Percentiles rank a stretch among this genome's conserved stretches.
phyloP scores from a whole-genome alignment of 768 basidiomycete species.

The Scleroderma bovista region DNA sequence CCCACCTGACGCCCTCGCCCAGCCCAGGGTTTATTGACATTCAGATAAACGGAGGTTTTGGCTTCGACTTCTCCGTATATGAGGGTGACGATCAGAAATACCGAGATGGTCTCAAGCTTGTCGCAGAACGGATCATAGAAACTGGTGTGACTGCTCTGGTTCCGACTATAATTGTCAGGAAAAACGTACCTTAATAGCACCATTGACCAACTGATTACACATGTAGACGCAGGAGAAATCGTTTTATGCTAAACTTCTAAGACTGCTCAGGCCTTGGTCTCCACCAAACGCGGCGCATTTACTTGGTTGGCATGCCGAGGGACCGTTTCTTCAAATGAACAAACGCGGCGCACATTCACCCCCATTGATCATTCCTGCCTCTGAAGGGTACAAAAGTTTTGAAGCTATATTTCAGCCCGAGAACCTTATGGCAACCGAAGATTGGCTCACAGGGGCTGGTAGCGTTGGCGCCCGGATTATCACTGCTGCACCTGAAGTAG shows the following conservation, averaged over 20 bases:
- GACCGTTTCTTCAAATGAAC: constrained; percentile 77
- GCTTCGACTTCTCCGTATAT: constrained; percentile 83
- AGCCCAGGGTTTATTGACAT: constrained; percentile 86
- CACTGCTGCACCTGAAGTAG: constrained; percentile 83
- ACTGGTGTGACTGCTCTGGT: constrained; percentile 80
- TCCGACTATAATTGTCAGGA: constrained; percentile 66
- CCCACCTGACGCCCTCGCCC: constrained; percentile 10
- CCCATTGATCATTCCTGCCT: constrained; percentile 56
- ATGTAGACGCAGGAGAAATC: constrained; percentile 72
- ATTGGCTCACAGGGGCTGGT: constrained; percentile 54
- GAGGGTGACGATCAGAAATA: constrained; percentile 68
- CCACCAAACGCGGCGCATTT: constrained; percentile 61
- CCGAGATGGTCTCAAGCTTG: constrained; percentile 55
- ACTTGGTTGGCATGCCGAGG: constrained; percentile 89
- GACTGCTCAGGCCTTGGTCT: constrained; percentile 63
- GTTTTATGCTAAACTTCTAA: constrained; percentile 65
- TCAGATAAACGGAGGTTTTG: constrained; percentile 88
- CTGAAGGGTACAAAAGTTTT: constrained; percentile 59
- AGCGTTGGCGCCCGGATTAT: constrained; percentile 65
- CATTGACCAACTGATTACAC: neutral
- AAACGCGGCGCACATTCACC: constrained; percentile 83
- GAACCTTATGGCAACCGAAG: constrained; percentile 58
- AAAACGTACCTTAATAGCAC: neutral
- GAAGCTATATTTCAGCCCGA: constrained; percentile 68
- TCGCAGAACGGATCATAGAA: constrained; percentile 75